A percentile compares a stretch with the other conserved stretches of the same genome.
Evolutionary conservation across 1,284 basidiomycete genomes (phyloP).

Genomic region (Moesziomyces parantarcticus): DNA sequence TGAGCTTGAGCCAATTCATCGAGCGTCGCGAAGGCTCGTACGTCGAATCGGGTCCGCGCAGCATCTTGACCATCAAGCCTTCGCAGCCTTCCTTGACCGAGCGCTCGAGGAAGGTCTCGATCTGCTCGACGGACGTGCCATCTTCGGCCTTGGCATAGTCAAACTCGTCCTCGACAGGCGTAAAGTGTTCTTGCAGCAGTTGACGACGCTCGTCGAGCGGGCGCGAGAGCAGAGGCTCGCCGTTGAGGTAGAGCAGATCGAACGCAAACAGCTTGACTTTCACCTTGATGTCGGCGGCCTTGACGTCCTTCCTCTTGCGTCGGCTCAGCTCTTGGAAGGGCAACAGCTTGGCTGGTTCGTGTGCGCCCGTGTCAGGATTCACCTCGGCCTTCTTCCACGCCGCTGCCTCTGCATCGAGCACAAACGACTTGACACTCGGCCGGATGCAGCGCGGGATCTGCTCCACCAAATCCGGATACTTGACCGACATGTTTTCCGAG

Average conservation of each 20-base stretch:
- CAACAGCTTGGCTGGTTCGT: constrained; percentile 74
- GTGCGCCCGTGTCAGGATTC: constrained; percentile 28
- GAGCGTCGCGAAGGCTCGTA: constrained; percentile 95
- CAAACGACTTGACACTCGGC: constrained; percentile 82
- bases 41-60: constrained; percentile 86
- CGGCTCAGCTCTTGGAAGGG: constrained; percentile 97
- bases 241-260: constrained; percentile 93
- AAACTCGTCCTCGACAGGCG: constrained; percentile 86
- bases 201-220: constrained; percentile 73
- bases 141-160: constrained; percentile 91
- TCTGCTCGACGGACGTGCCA: constrained; percentile 88
- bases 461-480: constrained; percentile 95
- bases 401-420: constrained; percentile 95
- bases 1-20: constrained; percentile 94
- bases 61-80: constrained; percentile 98
- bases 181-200: constrained; percentile 83
- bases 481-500: constrained; percentile 99
- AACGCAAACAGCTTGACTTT: constrained; percentile 95
- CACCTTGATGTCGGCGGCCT: constrained; percentile 93
- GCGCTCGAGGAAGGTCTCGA: constrained; percentile 92
- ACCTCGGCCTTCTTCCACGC: constrained; percentile 81
- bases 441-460: constrained; percentile 80
- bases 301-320: constrained; percentile 96
- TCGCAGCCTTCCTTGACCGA: constrained; percentile 98
- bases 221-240: constrained; percentile 71